Evolutionary conservation across 176 grass and related monocot genomes (phyloP).

Genomic region (bread wheat (Triticum aestivum)): DNA sequence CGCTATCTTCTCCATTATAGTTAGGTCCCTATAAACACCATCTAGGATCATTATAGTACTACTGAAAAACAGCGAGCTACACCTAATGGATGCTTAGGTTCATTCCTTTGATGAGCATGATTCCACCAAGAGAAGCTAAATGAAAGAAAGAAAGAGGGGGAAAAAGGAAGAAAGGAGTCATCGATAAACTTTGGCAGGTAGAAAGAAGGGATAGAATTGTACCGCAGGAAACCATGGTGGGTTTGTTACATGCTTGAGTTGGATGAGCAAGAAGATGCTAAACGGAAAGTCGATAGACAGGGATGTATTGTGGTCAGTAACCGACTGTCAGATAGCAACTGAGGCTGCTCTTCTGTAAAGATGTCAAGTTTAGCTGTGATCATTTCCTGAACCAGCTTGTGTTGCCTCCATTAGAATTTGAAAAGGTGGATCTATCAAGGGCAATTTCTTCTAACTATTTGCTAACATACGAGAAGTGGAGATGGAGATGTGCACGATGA

Average conservation of each 20-base stretch:
- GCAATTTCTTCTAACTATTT: neutral
- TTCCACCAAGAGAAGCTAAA: constrained; percentile 33
- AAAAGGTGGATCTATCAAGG: neutral
- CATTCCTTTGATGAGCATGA: constrained; percentile 32
- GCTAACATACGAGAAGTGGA: constrained; percentile 2
- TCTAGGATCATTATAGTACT: neutral
- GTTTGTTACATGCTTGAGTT: constrained; percentile 40
- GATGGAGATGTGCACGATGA: constrained; percentile 32
- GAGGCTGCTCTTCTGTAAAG: constrained; percentile 27
- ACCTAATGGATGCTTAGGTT: constrained; percentile 22
- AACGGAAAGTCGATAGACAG: constrained; percentile 24
- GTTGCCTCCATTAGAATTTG: constrained; percentile 1
- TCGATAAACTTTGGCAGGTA: constrained; percentile 43
- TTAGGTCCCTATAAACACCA: constrained; percentile 7
- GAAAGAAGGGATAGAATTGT: constrained; percentile 39
- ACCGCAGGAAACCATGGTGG: constrained; percentile 36
- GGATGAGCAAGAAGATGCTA: constrained; percentile 39
- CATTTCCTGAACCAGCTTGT: constrained; percentile 29
- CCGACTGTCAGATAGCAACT: constrained; percentile 31
- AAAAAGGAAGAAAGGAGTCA: constrained; percentile 32
- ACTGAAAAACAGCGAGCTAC: constrained; percentile 13
- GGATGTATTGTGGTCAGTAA: constrained; percentile 36
- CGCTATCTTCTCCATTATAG: constrained; percentile 17
- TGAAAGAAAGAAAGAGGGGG: neutral
- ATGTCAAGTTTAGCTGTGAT: constrained; percentile 18